A percentile compares a stretch with the other conserved stretches of the same genome.
These are phyloP conservation scores for Pueraria montana DNA, from an alignment of 306 rosid genomes.

Conservation along the genomic window DNA sequence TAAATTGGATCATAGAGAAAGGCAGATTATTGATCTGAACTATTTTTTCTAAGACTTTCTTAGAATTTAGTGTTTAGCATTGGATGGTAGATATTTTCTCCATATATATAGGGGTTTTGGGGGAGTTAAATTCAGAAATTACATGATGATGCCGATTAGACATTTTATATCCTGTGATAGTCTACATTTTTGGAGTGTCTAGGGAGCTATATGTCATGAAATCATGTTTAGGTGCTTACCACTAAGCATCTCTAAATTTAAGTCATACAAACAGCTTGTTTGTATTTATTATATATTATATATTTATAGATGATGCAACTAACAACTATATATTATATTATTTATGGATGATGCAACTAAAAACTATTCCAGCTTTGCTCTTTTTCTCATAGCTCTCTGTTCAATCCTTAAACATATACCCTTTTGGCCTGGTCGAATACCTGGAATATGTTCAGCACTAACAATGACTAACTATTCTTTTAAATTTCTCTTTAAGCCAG, in stretches of 20 bases:
- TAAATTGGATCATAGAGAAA: slow-evolving; percentile 28
- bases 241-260: neutral
- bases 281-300: slow-evolving; percentile 23
- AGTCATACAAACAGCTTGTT: slow-evolving; percentile 10
- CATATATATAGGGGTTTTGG: neutral
- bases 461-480: neutral
- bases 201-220: neutral
- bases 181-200: neutral
- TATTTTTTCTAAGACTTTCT: slow-evolving; percentile 2
- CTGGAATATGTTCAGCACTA: neutral
- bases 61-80: slow-evolving; percentile 26
- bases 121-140: neutral
- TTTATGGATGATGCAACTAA: no score
- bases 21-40: slow-evolving; percentile 11
- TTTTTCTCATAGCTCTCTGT: no score
- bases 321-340: no score
- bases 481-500: no score
- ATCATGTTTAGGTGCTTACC: neutral
- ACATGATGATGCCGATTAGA: neutral
- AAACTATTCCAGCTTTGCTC: no score
- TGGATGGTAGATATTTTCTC: neutral
- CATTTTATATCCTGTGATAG: neutral
- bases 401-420: neutral
- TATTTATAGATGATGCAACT: no score
- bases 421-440: neutral